Percentiles rank a stretch among this genome's conserved stretches.
Conservation (phyloP, 2,329 filamentous ascomycete species). For the Ambrosiella cleistominuta region DNA sequence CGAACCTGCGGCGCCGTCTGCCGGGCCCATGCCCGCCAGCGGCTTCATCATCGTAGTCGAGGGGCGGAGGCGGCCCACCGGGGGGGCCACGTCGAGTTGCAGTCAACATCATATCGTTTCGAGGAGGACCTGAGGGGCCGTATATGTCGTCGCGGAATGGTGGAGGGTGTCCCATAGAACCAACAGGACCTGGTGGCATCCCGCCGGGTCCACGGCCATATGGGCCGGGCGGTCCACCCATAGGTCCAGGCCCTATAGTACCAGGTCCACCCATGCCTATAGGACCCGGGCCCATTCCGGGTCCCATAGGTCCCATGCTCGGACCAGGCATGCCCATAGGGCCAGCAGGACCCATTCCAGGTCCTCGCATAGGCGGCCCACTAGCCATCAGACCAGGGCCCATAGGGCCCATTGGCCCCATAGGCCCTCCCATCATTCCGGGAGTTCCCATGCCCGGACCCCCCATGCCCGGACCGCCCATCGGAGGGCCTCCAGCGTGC, state of each 20-base stretch:
- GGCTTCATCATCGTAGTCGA: slow-evolving; percentile 12
- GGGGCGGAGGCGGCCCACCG: neutral
- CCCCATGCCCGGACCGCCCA: slow-evolving; percentile 3
- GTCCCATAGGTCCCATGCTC: neutral
- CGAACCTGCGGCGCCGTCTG: slow-evolving; percentile 13
- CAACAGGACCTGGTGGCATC: slow-evolving; percentile 6
- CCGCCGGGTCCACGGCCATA: slow-evolving; percentile 8
- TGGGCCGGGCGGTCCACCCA: slow-evolving; percentile 5
- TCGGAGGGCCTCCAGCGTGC: slow-evolving; percentile 5
- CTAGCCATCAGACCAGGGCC: slow-evolving; percentile 1
- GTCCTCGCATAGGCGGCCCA: neutral
- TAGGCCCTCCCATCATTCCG: neutral
- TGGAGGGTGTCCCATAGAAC: slow-evolving; percentile 5
- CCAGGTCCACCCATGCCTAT: slow-evolving; percentile 1
- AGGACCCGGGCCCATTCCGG: slow-evolving; percentile 6
- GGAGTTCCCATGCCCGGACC: slow-evolving; percentile 1
- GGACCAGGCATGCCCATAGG: neutral
- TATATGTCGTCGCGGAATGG: slow-evolving; percentile 10
- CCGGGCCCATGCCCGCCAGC: slow-evolving; percentile 11
- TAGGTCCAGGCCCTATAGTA: slow-evolving; percentile 7
- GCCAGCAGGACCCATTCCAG: neutral
- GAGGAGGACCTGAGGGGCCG: slow-evolving; percentile 10
- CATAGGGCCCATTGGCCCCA: slow-evolving; percentile 2
- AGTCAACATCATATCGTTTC: slow-evolving; percentile 6
- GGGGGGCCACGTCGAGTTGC: slow-evolving; percentile 6